Base-by-base conservation (phyloP, 495 filamentous ascomycete species). In the Cercophora newfieldiana region DNA sequence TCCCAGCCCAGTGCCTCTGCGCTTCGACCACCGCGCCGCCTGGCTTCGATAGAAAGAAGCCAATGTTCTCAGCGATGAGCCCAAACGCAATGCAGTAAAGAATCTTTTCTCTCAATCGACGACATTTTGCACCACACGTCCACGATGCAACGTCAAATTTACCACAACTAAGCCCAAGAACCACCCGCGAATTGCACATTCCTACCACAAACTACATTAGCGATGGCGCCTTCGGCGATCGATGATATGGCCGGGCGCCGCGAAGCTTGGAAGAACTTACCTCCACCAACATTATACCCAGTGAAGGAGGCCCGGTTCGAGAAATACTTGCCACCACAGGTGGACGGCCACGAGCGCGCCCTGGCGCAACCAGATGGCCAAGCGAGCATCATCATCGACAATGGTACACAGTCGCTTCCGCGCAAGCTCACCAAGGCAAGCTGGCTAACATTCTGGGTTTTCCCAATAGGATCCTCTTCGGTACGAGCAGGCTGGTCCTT, bases 401-500 rank as follows among this genome's bases (percentile, higher is more conserved):
- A 98, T 91, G 95, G 94, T 97, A 60, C 70, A 14, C 37, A 63
- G n/a, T 19, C 37, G 22, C 16, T 4, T 5, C 24, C 19, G 6
- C 29, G n/a, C 33, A 47, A 50, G 19, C 50, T 53, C 24, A 2
- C 10, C 21, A 24, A 30, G 16, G 1, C 22, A 26, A 26, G n/a
- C 25, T 30, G 49, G 58, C 71, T 68, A 44, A 67, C 66, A 31
- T 28, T n/a, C n/a, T n/a, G n/a, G 7, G 3, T 6, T 16, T 63
- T 37, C 62, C 33, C 8, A 0, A 24, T 18, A 97, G 94, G 95
- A 63, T 93, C 95, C 18, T 95, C 90, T 57, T 83, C 87, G 31
- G 88, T 96, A 63, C 91, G 95, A 76, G 93, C 96, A 56, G 95
- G 95, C 44, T 99, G 93, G 93, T 95, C 93, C 26, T 95, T 94